Conservation (phyloP, 345 rosid genomes). For the Moricandia moricandioides region DNA sequence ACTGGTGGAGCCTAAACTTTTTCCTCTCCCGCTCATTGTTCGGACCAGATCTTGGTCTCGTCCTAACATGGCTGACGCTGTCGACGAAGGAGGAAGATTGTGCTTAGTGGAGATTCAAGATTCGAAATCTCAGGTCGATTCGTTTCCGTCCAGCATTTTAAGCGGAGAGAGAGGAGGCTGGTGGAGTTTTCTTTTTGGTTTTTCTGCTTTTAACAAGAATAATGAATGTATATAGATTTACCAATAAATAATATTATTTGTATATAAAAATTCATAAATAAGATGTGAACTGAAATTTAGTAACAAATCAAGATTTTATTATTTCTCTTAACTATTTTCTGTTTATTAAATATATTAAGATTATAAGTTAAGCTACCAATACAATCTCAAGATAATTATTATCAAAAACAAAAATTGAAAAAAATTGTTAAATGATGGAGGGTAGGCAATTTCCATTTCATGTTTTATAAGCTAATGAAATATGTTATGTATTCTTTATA, state of each 20-base stretch:
- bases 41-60: conserved; percentile 55
- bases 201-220: neutral
- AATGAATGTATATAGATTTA: neutral
- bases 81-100: neutral
- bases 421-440: too few species aligned
- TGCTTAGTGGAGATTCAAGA: neutral
- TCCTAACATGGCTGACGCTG: conserved; percentile 33
- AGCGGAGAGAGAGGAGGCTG: conserved; percentile 20
- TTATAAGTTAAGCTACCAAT: too few species aligned
- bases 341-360: too few species aligned
- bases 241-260: neutral
- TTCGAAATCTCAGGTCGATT: conserved; percentile 14
- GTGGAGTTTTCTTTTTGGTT: neutral
- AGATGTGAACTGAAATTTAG: too few species aligned
- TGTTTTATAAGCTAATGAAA: too few species aligned
- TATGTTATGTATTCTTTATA: too few species aligned
- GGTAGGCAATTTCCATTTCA: too few species aligned
- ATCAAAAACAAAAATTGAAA: too few species aligned
- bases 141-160: neutral
- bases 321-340: too few species aligned
- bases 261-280: too few species aligned
- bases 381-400: too few species aligned
- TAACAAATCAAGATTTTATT: too few species aligned
- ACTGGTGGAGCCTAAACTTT: conserved; percentile 47
- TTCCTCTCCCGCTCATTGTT: conserved; percentile 53